These are phyloP conservation scores for Diutina scorzettiae DNA, from an alignment of 1,139 yeast species.

Conservation along the genomic window DNA sequence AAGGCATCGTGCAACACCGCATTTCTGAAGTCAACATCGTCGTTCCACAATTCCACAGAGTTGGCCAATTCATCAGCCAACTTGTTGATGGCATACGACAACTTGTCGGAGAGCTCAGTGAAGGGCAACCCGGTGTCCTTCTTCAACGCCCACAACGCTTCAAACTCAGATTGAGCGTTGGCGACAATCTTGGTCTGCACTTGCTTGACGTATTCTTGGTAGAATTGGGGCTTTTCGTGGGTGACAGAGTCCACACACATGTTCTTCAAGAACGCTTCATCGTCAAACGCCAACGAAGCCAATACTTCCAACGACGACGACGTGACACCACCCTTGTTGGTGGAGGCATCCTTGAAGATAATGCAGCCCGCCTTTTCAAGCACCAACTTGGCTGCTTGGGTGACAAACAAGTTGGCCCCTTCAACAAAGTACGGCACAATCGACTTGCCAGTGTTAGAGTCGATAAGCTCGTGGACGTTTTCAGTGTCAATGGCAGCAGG, in stretches of 20 bases:
- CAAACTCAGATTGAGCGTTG: conserved; percentile 80
- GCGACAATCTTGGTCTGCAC: conserved; percentile 65
- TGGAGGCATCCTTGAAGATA: conserved; percentile 90
- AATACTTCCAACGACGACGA: conserved; percentile 92
- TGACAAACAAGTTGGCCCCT: conserved; percentile 92
- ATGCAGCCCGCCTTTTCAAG: conserved; percentile 81
- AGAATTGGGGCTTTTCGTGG: conserved; percentile 53
- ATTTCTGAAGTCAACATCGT: conserved; percentile 67
- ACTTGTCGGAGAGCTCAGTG: conserved; percentile 71
- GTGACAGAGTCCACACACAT: conserved; percentile 54
- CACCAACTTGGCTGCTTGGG: conserved; percentile 83
- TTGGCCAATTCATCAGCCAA: conserved; percentile 80
- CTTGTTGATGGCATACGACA: conserved; percentile 79
- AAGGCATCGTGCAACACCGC: conserved; percentile 67
- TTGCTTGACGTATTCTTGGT: conserved; percentile 68
- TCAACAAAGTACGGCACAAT: conserved; percentile 84
- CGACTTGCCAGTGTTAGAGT: conserved; percentile 63
- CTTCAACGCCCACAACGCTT: conserved; percentile 74
- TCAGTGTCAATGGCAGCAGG: conserved; percentile 91
- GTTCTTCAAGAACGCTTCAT: conserved; percentile 58
- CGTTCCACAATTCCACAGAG: conserved; percentile 76
- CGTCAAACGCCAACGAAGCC: conserved; percentile 88
- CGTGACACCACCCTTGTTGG: conserved; percentile 98
- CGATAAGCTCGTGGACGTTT: conserved; percentile 65
- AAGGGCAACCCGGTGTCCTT: conserved; percentile 56